phyloP scores from a whole-genome alignment of 352 stramenopile species.

The Globisporangium acanthophoron region DNA sequence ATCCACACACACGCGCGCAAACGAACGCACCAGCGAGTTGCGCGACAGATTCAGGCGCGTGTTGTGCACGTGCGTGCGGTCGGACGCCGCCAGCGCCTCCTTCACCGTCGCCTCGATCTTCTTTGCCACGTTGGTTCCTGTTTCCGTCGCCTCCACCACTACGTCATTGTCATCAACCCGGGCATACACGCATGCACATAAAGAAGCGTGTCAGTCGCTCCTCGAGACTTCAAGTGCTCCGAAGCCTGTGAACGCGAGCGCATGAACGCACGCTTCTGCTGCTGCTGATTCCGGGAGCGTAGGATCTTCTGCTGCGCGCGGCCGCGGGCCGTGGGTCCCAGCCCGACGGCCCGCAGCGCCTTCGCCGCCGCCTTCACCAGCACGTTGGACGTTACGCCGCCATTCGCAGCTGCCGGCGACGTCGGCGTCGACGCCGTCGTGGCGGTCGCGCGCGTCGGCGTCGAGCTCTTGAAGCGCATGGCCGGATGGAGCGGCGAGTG shows the following conservation, averaged over 20 bases:
- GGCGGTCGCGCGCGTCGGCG: not conserved
- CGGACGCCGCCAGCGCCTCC: constrained; percentile 19
- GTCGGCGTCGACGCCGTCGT: not conserved
- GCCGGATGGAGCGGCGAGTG: not conserved
- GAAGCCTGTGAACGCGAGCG: no score
- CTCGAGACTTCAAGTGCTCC: no score
- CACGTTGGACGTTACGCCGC: constrained; percentile 1
- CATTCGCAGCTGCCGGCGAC: not conserved
- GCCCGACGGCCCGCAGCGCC: constrained; percentile 18
- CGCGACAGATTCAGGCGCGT: constrained; percentile 24
- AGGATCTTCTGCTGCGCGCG: constrained; percentile 19
- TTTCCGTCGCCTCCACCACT: not conserved
- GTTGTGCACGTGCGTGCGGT: constrained; percentile 30
- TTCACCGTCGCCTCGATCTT: constrained; percentile 6
- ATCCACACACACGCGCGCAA: not conserved
- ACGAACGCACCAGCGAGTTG: constrained; percentile 23
- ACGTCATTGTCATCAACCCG: not conserved
- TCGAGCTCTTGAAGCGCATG: constrained; percentile 14
- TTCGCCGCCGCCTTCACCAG: constrained; percentile 17
- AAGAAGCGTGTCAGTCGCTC: not conserved
- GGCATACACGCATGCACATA: not conserved
- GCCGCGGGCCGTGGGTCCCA: constrained; percentile 19
- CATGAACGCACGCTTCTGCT: constrained; percentile 2
- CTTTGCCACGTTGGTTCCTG: not conserved
- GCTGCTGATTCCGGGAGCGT: constrained; percentile 12